Percentiles rank a stretch among this genome's conserved stretches.
These are phyloP conservation scores for Grifola frondosa DNA, from an alignment of 1,284 basidiomycete species.

Conservation along the genomic window DNA sequence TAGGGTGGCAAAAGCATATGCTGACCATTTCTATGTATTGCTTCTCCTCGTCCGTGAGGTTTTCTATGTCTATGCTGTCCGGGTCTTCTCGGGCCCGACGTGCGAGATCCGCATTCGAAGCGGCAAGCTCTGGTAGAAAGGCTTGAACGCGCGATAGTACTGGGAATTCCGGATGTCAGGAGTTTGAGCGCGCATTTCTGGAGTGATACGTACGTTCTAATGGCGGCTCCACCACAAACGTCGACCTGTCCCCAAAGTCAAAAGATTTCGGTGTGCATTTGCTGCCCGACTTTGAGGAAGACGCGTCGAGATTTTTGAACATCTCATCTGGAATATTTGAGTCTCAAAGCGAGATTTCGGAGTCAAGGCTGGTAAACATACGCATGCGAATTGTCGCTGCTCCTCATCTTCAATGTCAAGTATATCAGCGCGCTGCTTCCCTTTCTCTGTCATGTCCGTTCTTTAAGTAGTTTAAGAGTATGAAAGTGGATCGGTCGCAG, in stretches of 20 bases:
- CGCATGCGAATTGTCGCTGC: constrained; percentile 33
- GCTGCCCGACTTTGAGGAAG: constrained; percentile 2
- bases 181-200: background rate
- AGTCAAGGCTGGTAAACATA: constrained; percentile 18
- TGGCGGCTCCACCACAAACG: constrained; percentile 29
- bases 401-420: constrained; percentile 37
- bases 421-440: constrained; percentile 14
- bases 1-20: background rate
- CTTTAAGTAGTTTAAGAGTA: no score
- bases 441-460: no score
- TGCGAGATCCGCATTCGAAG: constrained; percentile 55
- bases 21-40: constrained; percentile 66
- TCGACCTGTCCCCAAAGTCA: constrained; percentile 30
- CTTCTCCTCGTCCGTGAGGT: constrained; percentile 43
- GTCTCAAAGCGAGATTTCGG: background rate
- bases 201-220: constrained; percentile 31
- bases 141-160: constrained; percentile 62
- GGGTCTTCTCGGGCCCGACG: constrained; percentile 46
- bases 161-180: constrained; percentile 20
- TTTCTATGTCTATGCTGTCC: constrained; percentile 62
- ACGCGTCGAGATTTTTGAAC: constrained; percentile 27
- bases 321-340: constrained; percentile 23
- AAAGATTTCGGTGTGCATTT: constrained; percentile 11
- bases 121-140: constrained; percentile 62
- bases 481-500: no score